Conservation (phyloP, 2,329 filamentous ascomycete genomes). For the Penicillium palitans region DNA sequence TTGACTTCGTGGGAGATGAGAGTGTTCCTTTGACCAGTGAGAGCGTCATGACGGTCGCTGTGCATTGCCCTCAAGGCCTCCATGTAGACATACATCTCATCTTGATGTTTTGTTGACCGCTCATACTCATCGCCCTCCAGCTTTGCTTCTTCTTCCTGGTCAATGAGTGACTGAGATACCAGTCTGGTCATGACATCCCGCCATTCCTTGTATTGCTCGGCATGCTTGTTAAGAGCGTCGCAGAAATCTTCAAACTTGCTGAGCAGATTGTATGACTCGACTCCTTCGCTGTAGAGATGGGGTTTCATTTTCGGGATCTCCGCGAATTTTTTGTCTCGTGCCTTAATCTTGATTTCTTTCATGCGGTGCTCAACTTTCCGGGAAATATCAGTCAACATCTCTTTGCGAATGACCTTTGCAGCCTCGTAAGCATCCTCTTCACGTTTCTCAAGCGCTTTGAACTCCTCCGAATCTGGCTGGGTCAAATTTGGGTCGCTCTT, state of each 20-base stretch:
- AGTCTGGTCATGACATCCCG: constrained; percentile 70
- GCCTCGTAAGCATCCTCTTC: constrained; percentile 74
- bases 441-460: constrained; percentile 63
- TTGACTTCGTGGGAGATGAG: constrained; percentile 73
- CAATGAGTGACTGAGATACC: constrained; percentile 73
- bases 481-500: constrained; percentile 69
- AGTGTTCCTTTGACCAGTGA: constrained; percentile 75
- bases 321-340: constrained; percentile 57
- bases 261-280: constrained; percentile 69
- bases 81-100: constrained; percentile 84
- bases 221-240: constrained; percentile 69
- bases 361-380: constrained; percentile 65
- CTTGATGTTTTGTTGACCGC: constrained; percentile 81
- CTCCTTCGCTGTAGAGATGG: constrained; percentile 59
- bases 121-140: constrained; percentile 88
- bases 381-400: constrained; percentile 66
- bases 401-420: constrained; percentile 74
- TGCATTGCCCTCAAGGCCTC: constrained; percentile 72
- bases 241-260: constrained; percentile 67
- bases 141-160: constrained; percentile 74
- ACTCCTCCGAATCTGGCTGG: constrained; percentile 65
- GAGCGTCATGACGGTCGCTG: constrained; percentile 73
- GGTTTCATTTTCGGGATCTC: constrained; percentile 62
- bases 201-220: constrained; percentile 70
- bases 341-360: constrained; percentile 58